phyloP scores from a whole-genome alignment of 1,284 basidiomycete species.

The Ustilago tritici region DNA sequence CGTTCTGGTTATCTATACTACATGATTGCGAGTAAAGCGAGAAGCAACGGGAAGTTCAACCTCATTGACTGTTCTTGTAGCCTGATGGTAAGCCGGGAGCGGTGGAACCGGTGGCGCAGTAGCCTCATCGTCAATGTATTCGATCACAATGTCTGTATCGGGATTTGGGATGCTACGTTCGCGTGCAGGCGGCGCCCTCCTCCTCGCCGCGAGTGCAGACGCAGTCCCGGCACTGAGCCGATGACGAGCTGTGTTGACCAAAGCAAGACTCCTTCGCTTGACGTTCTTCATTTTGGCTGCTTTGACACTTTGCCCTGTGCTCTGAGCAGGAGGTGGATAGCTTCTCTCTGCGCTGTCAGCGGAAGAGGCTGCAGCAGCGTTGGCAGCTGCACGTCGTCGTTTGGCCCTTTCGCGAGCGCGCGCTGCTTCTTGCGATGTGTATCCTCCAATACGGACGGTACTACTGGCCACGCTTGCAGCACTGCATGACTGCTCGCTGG shows the following conservation, averaged over 20 bases:
- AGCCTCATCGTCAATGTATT: conserved; percentile 28
- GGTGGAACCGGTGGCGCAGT: conserved; percentile 37
- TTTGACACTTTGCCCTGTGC: conserved; percentile 28
- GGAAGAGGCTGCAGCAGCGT: neutral
- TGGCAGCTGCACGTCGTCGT: conserved; percentile 17
- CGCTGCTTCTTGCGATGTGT: conserved; percentile 30
- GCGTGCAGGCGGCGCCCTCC: neutral
- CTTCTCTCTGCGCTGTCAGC: neutral
- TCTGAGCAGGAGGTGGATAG: conserved; percentile 30
- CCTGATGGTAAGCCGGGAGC: conserved; percentile 41
- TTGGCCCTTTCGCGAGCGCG: conserved; percentile 29
- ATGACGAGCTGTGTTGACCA: conserved; percentile 31
- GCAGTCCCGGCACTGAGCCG: conserved; percentile 37
- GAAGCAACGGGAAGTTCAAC: conserved; percentile 23
- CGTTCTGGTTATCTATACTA: conserved; percentile 11
- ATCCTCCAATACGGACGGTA: conserved; percentile 44
- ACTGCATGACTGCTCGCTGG: conserved; percentile 29
- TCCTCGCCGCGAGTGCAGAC: conserved; percentile 33
- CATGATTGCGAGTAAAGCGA: conserved; percentile 25
- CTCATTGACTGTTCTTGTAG: conserved; percentile 2
- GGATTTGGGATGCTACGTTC: conserved; percentile 21
- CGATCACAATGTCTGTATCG: conserved; percentile 14
- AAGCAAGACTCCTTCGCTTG: conserved; percentile 30
- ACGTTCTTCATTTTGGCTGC: conserved; percentile 20
- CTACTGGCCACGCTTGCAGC: conserved; percentile 29